phyloP scores from a whole-genome alignment of 225 moss, liverwort and hornwort species.

The Physcomitrium patens region DNA sequence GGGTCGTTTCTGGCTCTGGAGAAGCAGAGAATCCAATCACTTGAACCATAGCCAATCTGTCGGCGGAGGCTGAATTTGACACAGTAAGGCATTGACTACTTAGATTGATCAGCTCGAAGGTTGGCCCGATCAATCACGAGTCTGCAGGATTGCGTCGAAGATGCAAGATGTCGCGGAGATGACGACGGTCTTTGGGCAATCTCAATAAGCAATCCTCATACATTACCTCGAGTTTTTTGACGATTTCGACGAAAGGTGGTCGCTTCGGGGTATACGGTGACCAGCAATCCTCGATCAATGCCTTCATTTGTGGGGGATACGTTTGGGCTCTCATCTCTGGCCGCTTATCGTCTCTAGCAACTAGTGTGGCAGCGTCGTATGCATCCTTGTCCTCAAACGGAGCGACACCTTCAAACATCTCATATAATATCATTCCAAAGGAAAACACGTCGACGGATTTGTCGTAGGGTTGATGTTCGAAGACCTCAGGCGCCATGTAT shows the following conservation, averaged over 20 bases:
- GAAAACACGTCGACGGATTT: conserved; percentile 85
- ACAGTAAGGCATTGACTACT: no score
- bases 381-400: conserved; percentile 73
- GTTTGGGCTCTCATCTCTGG: conserved; percentile 43
- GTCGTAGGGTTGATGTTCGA: conserved; percentile 76
- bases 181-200: conserved; percentile 44
- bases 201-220: conserved; percentile 6
- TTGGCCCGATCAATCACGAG: conserved; percentile 19
- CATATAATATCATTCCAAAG: conserved; percentile 74
- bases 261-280: conserved; percentile 14
- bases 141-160: conserved; percentile 28
- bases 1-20: conserved; percentile 12
- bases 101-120: background rate
- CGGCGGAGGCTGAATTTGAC: no score
- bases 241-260: conserved; percentile 42
- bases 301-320: conserved; percentile 56
- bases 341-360: conserved; percentile 44
- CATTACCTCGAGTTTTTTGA: conserved; percentile 38
- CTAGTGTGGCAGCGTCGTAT: conserved; percentile 69
- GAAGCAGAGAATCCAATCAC: conserved; percentile 19
- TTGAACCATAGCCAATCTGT: conserved; percentile 13
- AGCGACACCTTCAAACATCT: conserved; percentile 81
- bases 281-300: conserved; percentile 52
- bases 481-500: conserved; percentile 97
- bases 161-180: conserved; percentile 54